Evolutionary conservation across 2,329 filamentous ascomycete species (phyloP), one percentile per base, ranked within the genome.

Genomic region (Rachicladosporium sp.): DNA sequence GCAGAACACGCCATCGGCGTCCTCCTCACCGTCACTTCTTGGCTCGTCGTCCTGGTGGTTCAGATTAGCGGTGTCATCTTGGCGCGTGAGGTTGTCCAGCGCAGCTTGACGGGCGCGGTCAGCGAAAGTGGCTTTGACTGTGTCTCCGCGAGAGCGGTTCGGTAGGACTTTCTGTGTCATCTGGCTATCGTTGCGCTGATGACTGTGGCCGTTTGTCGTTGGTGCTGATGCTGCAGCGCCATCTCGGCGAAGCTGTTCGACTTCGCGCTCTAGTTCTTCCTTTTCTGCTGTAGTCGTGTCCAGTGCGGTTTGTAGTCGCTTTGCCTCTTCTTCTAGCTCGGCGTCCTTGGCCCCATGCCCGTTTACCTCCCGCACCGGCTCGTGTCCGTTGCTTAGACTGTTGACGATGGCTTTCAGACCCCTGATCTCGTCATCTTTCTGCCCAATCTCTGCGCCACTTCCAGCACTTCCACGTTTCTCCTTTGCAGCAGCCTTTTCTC

Each of bases 331-430:
- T 3, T 55, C 59, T 43, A 52, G 34, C 48, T 46, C 45, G 13
- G 35, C 31, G 9, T 33, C 23, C 23, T 27, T 7, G 23, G 23
- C 23, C 8, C 23, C 23, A 27, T 27, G 23, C 23, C 23, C 23
- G 4, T 27, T 27, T 2, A 27, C 23, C 8, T 27, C 23, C 23
- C 23, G 23, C 4, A 6, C 23, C 3, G 23, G 23, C 23, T 55
- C 39, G 1, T 79, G 74, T 49, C 85, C 85, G 45, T 86, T 74
- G 59, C 87, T 94, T 30, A 98, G 70, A 11, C 86, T 94, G 63
- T 96, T 89, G 44, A 98, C 96, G 56, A 98, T 96, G 33, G 91
- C 89, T 63, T 96, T 98, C 48, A 98, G 73, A 35, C 91, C 91
- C 46, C 89, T 76, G 54, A 98, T 96, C 66, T 98, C 91, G 52